These are phyloP conservation scores for Brassica juncea DNA, from an alignment of 345 rosid species.

Conservation along the genomic window DNA sequence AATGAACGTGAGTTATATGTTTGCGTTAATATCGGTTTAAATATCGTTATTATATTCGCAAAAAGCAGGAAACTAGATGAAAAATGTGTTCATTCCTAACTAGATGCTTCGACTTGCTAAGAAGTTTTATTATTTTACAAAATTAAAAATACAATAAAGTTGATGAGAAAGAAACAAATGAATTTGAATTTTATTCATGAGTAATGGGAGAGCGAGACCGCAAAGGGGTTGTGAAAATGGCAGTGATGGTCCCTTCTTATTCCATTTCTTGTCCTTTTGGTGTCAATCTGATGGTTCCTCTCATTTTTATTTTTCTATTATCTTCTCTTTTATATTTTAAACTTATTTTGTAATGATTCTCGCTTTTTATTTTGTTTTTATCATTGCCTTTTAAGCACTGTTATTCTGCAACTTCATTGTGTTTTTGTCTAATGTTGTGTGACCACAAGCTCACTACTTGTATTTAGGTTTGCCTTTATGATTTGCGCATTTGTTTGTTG, in stretches of 20 bases:
- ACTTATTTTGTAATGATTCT: not conserved
- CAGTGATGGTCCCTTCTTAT: constrained; percentile 45
- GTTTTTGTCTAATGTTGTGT: constrained; percentile 8
- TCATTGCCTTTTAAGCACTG: constrained; percentile 6
- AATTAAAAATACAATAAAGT: not conserved
- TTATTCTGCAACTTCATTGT: constrained; percentile 15
- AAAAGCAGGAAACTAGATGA: constrained; percentile 20
- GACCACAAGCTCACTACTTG: constrained; percentile 30
- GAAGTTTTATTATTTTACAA: not conserved
- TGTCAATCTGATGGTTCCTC: constrained; percentile 34
- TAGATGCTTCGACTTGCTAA: constrained; percentile 15
- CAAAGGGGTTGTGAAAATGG: constrained; percentile 36
- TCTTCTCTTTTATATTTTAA: not conserved
- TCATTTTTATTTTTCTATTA: constrained; percentile 18
- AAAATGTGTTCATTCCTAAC: not conserved
- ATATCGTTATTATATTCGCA: not conserved
- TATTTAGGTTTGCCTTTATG: constrained; percentile 4
- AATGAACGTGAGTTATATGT: not conserved
- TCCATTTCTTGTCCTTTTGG: constrained; percentile 40
- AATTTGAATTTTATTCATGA: constrained; percentile 10
- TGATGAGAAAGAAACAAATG: constrained; percentile 18
- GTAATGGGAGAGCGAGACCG: constrained; percentile 38
- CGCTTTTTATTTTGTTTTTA: not conserved
- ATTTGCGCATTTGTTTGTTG: constrained; percentile 1
- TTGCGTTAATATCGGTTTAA: not conserved